Percentiles rank a stretch among this genome's conserved stretches.
Conservation (phyloP, 78 protist species). For the Guillardia theta region DNA sequence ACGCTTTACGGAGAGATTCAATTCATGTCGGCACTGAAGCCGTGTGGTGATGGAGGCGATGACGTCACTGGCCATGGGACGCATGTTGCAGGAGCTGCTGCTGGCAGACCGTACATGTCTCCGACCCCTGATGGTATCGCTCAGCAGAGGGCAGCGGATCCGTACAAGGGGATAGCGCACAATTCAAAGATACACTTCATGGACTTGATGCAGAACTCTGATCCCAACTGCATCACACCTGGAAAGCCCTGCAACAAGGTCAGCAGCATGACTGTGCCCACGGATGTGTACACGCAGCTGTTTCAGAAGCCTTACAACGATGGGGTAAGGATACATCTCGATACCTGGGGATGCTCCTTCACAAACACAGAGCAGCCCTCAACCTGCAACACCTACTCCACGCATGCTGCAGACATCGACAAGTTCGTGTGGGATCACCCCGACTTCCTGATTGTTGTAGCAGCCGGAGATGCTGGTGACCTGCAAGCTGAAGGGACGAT, state of each 20-base stretch:
- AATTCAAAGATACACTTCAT: not conserved
- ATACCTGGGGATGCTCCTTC: not conserved
- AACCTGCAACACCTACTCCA: not conserved
- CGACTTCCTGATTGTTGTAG: not conserved
- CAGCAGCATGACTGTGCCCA: not conserved
- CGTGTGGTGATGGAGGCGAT: slow-evolving; percentile 18
- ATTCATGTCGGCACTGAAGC: not conserved
- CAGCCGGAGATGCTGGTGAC: not conserved
- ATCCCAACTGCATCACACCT: not conserved
- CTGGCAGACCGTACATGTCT: not conserved
- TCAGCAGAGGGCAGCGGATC: not conserved
- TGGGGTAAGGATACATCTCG: not conserved
- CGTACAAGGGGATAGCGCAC: not conserved
- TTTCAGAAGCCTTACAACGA: not conserved
- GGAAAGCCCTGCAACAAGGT: not conserved
- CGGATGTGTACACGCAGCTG: not conserved
- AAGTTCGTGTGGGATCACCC: not conserved
- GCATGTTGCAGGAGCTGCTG: not conserved
- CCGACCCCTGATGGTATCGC: not conserved
- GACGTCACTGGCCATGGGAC: not conserved
- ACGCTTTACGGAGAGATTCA: not conserved
- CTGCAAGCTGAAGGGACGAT: not conserved
- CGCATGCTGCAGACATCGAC: not conserved
- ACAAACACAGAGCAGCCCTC: not conserved
- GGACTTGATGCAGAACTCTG: not conserved